Percentiles rank a stretch among this genome's conserved stretches.
These are phyloP conservation scores for Tranzscheliella williamsii DNA, from an alignment of 1,284 basidiomycete species.

Conservation along the genomic window DNA sequence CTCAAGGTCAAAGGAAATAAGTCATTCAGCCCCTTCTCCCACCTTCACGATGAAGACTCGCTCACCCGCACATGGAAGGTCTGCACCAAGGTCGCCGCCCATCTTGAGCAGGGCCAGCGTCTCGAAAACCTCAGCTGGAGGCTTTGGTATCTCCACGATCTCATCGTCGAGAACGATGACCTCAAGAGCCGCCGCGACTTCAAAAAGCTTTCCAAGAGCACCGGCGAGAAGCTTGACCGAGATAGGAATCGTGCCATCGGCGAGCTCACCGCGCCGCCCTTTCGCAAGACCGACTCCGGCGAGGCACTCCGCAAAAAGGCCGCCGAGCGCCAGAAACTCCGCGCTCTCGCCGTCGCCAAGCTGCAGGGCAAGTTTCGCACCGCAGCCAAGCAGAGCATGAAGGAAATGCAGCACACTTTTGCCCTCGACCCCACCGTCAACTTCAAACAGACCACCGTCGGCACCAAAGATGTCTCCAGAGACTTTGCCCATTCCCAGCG, in stretches of 20 bases:
- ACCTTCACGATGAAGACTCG: constrained; percentile 45
- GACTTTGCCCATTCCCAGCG: constrained; percentile 20
- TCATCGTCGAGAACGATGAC: constrained; percentile 40
- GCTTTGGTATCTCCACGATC: constrained; percentile 46
- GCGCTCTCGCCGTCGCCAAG: constrained; percentile 36
- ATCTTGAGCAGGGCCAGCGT: constrained; percentile 51
- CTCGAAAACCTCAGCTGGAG: constrained; percentile 52
- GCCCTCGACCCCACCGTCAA: constrained; percentile 31
- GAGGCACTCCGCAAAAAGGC: constrained; percentile 37
- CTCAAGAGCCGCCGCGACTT: constrained; percentile 31
- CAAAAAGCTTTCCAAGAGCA: constrained; percentile 31
- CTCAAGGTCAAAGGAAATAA: constrained; percentile 49
- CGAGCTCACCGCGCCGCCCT: constrained; percentile 38
- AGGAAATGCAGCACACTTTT: constrained; percentile 38
- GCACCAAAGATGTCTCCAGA: constrained; percentile 21
- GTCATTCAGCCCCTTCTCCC: constrained; percentile 46
- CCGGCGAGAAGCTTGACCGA: constrained; percentile 41
- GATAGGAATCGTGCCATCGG: constrained; percentile 34
- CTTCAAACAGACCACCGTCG: constrained; percentile 29
- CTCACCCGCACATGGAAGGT: constrained; percentile 39
- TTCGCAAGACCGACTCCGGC: constrained; percentile 37
- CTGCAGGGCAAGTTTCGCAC: constrained; percentile 29
- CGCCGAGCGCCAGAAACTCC: constrained; percentile 31
- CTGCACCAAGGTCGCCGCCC: constrained; percentile 43
- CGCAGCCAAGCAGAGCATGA: constrained; percentile 25